These are phyloP conservation scores for Smittium mucronatum DNA, from an alignment of 371 early-diverging fungal genomes.

Conservation along the genomic window DNA sequence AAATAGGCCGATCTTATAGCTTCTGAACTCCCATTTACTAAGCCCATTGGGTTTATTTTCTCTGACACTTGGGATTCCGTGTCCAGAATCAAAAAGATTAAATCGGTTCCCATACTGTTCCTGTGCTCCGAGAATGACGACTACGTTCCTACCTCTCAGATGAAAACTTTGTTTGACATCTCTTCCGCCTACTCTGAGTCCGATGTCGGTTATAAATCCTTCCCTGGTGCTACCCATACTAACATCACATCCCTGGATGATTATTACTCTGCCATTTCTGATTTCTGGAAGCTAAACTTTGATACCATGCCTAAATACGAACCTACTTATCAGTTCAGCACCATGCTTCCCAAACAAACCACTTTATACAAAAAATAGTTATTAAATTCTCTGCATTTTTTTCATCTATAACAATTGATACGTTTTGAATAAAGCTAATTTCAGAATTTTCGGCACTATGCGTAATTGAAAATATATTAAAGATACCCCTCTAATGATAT, in stretches of 20 bases:
- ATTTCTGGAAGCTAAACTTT: slow-evolving; percentile 22
- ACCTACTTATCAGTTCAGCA: background rate
- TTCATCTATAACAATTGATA: no score
- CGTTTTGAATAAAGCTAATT: no score
- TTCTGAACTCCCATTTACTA: slow-evolving; percentile 59
- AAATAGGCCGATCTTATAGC: slow-evolving; percentile 68
- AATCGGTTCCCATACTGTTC: slow-evolving; percentile 65
- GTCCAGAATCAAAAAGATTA: slow-evolving; percentile 49
- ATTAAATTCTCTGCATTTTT: no score
- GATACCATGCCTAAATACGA: background rate
- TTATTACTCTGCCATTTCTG: slow-evolving; percentile 60
- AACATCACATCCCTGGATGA: slow-evolving; percentile 77
- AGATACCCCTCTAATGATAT: no score
- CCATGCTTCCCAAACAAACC: background rate
- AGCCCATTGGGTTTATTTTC: slow-evolving; percentile 59
- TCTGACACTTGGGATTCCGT: slow-evolving; percentile 86
- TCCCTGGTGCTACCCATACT: slow-evolving; percentile 75
- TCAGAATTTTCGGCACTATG: no score
- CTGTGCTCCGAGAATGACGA: slow-evolving; percentile 74
- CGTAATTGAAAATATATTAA: no score
- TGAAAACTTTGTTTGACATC: slow-evolving; percentile 54
- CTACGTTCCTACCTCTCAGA: slow-evolving; percentile 75
- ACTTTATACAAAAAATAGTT: background rate
- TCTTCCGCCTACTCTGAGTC: slow-evolving; percentile 38
- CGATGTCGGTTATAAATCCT: slow-evolving; percentile 34